Percentiles rank a stretch among this genome's conserved stretches.
phyloP scores from a whole-genome alignment of 192 early-diverging fungal genomes.

The Jimgerdemannia flammicorona region DNA sequence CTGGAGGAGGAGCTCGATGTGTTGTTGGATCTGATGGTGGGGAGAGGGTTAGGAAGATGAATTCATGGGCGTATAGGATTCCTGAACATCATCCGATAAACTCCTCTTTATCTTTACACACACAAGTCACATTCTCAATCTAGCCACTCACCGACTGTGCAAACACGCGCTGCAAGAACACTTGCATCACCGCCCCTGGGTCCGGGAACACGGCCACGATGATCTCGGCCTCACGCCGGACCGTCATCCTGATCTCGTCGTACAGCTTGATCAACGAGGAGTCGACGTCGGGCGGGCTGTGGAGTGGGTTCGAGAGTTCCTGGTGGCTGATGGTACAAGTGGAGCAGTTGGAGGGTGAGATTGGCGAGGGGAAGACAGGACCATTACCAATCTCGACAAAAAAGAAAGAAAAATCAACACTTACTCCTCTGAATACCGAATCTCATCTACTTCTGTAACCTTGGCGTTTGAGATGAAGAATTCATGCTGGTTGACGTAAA shows the following conservation, averaged over 20 bases:
- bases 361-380: background rate
- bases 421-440: conserved; percentile 30
- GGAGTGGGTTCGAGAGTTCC: conserved; percentile 45
- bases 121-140: background rate
- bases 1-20: conserved; percentile 75
- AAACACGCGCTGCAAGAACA: conserved; percentile 92
- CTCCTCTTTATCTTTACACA: no score
- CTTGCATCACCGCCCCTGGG: conserved; percentile 85
- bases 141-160: conserved; percentile 76
- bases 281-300: conserved; percentile 62
- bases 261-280: conserved; percentile 73
- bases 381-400: no score
- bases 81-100: background rate
- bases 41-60: background rate
- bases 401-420: background rate
- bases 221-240: conserved; percentile 84
- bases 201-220: conserved; percentile 96
- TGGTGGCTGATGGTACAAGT: conserved; percentile 24
- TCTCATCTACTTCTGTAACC: conserved; percentile 49
- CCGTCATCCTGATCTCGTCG: conserved; percentile 77
- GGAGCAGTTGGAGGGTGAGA: background rate
- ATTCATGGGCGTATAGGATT: background rate
- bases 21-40: conserved; percentile 73
- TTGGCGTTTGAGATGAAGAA: conserved; percentile 88
- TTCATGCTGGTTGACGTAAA: conserved; percentile 96